Percentiles rank a stretch among this genome's conserved stretches.
phyloP scores from a whole-genome alignment of 768 basidiomycete species.

The Chalciporus piperatus region DNA sequence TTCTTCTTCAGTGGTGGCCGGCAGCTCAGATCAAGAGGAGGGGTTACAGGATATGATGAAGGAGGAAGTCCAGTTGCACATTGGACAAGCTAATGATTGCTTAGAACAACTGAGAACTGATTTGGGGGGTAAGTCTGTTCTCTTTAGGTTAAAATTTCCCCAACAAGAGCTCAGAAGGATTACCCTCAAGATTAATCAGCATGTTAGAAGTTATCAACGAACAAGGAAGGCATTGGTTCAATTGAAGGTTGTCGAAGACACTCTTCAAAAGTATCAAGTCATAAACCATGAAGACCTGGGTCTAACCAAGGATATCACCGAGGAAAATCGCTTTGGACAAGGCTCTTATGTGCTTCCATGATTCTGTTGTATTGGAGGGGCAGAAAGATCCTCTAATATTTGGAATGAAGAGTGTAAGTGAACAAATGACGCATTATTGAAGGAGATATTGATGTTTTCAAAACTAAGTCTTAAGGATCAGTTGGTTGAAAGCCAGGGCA shows the following conservation, averaged over 20 bases:
- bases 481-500: too few relatives aligned
- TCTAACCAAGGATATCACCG: constrained; percentile 6
- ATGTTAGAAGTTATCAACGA: constrained; percentile 2
- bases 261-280: background rate
- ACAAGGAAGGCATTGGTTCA: background rate
- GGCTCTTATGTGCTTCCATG: too few relatives aligned
- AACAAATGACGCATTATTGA: too few relatives aligned
- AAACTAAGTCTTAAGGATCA: too few relatives aligned
- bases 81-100: constrained; percentile 7
- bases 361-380: too few relatives aligned
- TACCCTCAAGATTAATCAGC: background rate
- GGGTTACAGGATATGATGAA: background rate
- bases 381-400: too few relatives aligned
- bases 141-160: constrained; percentile 5
- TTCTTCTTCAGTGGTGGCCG: background rate
- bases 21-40: background rate
- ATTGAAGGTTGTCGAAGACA: background rate
- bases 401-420: too few relatives aligned
- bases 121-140: constrained; percentile 1
- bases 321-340: constrained; percentile 10
- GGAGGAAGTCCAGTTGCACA: constrained; percentile 2
- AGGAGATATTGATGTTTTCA: too few relatives aligned
- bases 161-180: background rate
- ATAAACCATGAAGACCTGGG: background rate
- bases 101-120: constrained; percentile 1